A percentile compares a stretch with the other conserved stretches of the same genome.
Conservation (phyloP, 495 filamentous ascomycete species). For the Neurospora sublineolata region DNA sequence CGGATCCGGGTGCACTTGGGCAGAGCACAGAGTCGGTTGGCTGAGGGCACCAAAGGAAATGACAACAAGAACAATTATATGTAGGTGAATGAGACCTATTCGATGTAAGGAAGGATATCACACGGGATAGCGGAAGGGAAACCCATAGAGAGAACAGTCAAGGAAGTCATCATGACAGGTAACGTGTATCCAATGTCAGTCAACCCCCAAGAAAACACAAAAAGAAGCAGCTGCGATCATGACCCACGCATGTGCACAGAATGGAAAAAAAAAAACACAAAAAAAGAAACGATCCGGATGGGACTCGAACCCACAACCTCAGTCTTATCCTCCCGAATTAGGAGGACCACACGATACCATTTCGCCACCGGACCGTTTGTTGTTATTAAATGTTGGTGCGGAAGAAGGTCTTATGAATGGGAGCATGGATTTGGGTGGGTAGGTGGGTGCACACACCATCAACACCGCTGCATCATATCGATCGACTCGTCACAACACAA, state of each 20-base stretch:
- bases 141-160: background rate
- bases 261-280: background rate
- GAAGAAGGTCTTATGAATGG: accelerated
- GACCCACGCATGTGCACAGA: background rate
- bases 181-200: background rate
- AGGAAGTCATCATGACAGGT: accelerated
- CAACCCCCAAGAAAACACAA: background rate
- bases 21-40: background rate
- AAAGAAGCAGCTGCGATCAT: background rate
- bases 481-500: background rate
- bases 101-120: background rate
- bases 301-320: background rate
- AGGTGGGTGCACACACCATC: background rate
- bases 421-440: background rate
- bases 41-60: background rate
- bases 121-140: background rate
- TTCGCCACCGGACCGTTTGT: background rate
- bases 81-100: background rate
- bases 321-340: background rate
- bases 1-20: background rate
- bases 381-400: background rate
- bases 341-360: background rate
- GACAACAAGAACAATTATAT: background rate
- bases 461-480: too few species aligned
- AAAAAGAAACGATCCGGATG: background rate